Percentiles rank a stretch among this genome's conserved stretches.
Conservation (phyloP, 1,284 basidiomycete species). For the Rhodofomes roseus region DNA sequence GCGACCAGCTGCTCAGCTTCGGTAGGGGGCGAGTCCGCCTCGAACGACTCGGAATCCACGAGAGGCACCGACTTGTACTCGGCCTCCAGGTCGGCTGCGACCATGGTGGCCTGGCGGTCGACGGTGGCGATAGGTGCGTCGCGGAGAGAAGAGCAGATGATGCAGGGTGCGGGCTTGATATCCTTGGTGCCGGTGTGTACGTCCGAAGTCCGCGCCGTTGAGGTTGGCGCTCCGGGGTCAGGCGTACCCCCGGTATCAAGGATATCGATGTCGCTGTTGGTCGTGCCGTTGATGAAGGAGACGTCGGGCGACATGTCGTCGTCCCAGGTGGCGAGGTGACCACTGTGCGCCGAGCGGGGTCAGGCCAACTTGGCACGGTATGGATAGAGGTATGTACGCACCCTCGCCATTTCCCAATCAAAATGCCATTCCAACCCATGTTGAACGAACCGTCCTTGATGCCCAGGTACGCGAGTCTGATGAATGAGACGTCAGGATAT, state of each 20-base stretch:
- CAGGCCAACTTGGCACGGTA: neutral
- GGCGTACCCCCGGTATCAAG: neutral
- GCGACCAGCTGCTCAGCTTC: neutral
- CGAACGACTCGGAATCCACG: neutral
- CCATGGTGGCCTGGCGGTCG: neutral
- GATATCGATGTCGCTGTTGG: neutral
- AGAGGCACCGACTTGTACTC: neutral
- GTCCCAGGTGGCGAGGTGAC: neutral
- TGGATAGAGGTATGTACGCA: neutral
- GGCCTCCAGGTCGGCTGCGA: neutral
- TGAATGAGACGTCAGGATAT: neutral
- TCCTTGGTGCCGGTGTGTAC: neutral
- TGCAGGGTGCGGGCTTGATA: neutral
- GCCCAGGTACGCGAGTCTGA: neutral
- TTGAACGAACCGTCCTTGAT: neutral
- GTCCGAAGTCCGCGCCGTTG: neutral
- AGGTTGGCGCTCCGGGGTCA: neutral
- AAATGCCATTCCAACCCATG: neutral
- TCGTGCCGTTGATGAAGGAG: neutral
- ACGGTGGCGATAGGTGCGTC: neutral
- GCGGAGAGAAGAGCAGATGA: neutral
- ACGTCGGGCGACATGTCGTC: neutral
- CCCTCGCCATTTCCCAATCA: neutral
- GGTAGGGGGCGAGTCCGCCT: neutral
- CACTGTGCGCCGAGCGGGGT: neutral